Conservation (phyloP, 2,329 filamentous ascomycete genomes). For the Exophiala lecanii-corni region DNA sequence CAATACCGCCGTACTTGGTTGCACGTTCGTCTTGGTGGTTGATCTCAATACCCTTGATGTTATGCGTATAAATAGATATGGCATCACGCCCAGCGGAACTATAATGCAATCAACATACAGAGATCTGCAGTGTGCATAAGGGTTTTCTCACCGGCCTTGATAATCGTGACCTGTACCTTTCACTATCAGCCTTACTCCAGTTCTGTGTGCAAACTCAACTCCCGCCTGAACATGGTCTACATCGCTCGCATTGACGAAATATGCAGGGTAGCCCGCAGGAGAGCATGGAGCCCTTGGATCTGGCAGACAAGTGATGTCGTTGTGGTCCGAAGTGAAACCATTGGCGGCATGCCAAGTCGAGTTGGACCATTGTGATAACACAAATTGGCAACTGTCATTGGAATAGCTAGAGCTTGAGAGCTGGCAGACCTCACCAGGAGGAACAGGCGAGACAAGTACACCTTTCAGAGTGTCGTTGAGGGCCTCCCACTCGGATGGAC, state of each 20-base stretch:
- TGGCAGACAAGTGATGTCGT: conserved; percentile 51
- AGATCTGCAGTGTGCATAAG: not conserved
- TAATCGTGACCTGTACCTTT: conserved; percentile 55
- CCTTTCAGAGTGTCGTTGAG: conserved; percentile 37
- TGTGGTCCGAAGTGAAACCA: conserved; percentile 41
- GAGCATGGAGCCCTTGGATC: conserved; percentile 26
- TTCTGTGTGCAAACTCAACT: conserved; percentile 33
- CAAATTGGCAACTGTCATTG: conserved; percentile 30
- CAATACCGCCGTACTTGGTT: conserved; percentile 16
- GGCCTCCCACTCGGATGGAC: conserved; percentile 31
- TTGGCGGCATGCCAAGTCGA: conserved; percentile 36
- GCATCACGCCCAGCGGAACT: conserved; percentile 37
- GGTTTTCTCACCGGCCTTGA: conserved; percentile 11
- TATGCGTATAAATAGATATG: conserved; percentile 38
- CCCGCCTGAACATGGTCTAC: conserved; percentile 35
- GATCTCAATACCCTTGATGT: conserved; percentile 13
- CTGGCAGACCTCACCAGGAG: conserved; percentile 47
- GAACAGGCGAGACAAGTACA: conserved; percentile 33
- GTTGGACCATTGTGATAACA: conserved; percentile 32
- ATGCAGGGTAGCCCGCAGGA: conserved; percentile 31
- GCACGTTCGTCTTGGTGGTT: conserved; percentile 12
- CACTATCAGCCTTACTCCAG: conserved; percentile 43
- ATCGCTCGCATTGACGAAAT: conserved; percentile 34
- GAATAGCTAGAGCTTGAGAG: conserved; percentile 31
- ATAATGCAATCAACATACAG: not conserved